Evolutionary conservation across 2,329 filamentous ascomycete genomes (phyloP).

Genomic region (Venturia effusa): DNA sequence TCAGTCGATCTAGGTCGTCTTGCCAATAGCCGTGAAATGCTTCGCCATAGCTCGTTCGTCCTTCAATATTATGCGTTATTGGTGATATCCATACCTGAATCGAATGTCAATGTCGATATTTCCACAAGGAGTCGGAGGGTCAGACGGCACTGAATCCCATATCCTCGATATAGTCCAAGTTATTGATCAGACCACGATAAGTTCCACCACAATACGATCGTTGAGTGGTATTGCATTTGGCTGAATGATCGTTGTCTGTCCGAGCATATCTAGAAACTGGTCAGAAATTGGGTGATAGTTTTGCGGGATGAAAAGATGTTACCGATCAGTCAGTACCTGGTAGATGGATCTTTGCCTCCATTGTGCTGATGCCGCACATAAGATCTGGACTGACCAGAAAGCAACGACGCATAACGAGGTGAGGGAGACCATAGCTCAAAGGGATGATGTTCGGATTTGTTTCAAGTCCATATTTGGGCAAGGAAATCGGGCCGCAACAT

Average conservation of each 20-base stretch:
- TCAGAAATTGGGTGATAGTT: not conserved
- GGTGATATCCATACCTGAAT: slow-evolving; percentile 37
- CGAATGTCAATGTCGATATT: slow-evolving; percentile 10
- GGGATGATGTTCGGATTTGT: not conserved
- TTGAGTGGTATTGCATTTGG: slow-evolving; percentile 23
- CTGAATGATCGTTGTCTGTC: slow-evolving; percentile 28
- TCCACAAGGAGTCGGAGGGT: not conserved
- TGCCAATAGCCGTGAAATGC: slow-evolving; percentile 44
- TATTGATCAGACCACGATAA: slow-evolving; percentile 46
- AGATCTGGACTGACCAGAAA: not conserved
- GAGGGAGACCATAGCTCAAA: not conserved
- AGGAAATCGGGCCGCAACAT: not conserved
- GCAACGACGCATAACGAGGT: not conserved
- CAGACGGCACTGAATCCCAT: slow-evolving; percentile 46
- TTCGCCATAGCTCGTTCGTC: slow-evolving; percentile 30
- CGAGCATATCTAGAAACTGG: slow-evolving; percentile 23
- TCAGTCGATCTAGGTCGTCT: slow-evolving; percentile 42
- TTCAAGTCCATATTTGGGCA: not conserved
- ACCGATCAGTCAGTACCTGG: slow-evolving; percentile 32
- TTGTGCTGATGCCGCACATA: slow-evolving; percentile 13
- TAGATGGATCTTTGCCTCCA: slow-evolving; percentile 32
- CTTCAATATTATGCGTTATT: slow-evolving; percentile 30
- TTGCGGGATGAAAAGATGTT: not conserved
- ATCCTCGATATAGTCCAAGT: slow-evolving; percentile 52
- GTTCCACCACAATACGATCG: slow-evolving; percentile 49